A percentile compares a stretch with the other conserved stretches of the same genome.
phyloP scores from a whole-genome alignment of 169 alveolate species.

The Plasmodium vivax region DNA sequence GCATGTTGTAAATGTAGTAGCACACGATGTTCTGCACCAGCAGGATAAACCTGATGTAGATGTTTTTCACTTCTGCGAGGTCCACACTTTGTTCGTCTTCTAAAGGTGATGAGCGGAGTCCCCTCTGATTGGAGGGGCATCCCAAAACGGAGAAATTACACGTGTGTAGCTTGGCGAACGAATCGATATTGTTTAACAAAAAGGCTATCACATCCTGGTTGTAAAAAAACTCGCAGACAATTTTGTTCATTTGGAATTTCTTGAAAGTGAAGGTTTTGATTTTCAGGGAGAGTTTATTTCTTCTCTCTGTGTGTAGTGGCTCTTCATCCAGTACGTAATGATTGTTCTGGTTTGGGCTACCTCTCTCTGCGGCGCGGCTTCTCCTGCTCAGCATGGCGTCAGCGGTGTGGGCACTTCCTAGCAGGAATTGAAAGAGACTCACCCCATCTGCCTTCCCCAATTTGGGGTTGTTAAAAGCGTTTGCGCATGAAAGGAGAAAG shows the following conservation, averaged over 20 bases:
- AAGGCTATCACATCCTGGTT: conserved; percentile 52
- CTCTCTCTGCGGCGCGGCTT: background rate
- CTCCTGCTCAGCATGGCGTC: background rate
- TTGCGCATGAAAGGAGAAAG: conserved; percentile 19
- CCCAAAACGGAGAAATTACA: conserved; percentile 16
- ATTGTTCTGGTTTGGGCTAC: background rate
- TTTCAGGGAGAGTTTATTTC: background rate
- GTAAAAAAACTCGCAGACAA: conserved; percentile 71
- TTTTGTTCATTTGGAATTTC: conserved; percentile 55
- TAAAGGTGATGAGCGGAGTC: background rate
- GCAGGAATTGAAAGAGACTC: background rate
- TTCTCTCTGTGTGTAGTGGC: background rate
- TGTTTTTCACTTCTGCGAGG: conserved; percentile 15
- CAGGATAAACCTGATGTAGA: conserved; percentile 37
- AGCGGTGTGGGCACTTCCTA: background rate
- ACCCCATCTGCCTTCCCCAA: background rate
- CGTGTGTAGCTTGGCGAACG: conserved; percentile 18
- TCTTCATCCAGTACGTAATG: background rate
- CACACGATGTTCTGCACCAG: conserved; percentile 62
- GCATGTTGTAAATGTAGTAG: conserved; percentile 60
- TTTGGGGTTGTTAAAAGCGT: conserved; percentile 5
- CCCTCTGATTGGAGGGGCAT: background rate
- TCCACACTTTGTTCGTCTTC: conserved; percentile 2
- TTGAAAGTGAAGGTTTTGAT: conserved; percentile 38
- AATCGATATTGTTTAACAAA: background rate